Evolutionary conservation across 2,329 filamentous ascomycete genomes (phyloP).

Genomic region (Monosporascus sp.): DNA sequence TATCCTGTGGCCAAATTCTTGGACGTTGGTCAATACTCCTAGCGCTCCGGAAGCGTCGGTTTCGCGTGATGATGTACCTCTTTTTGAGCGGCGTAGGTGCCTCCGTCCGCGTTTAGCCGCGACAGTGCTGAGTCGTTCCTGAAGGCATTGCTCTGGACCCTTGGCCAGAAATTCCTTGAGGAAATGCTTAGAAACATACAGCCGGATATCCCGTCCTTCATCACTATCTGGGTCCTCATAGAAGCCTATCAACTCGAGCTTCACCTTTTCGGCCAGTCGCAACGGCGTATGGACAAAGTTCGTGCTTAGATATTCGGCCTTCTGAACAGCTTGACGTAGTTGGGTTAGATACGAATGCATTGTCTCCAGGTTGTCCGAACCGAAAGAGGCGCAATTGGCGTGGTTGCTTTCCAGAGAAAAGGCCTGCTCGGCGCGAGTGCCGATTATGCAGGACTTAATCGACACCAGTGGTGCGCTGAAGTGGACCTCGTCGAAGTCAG

Average conservation of each 20-base stretch:
- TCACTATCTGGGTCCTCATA: slow-evolving; percentile 47
- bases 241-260: slow-evolving; percentile 54
- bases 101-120: slow-evolving; percentile 17
- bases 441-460: slow-evolving; percentile 48
- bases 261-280: slow-evolving; percentile 46
- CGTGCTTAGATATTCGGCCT: slow-evolving; percentile 30
- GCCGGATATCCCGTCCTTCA: slow-evolving; percentile 34
- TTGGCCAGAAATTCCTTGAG: slow-evolving; percentile 49
- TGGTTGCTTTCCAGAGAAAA: slow-evolving; percentile 51
- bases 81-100: slow-evolving; percentile 3
- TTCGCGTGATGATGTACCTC: slow-evolving; percentile 4
- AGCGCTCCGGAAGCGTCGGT: slow-evolving; percentile 9
- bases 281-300: slow-evolving; percentile 38
- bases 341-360: slow-evolving; percentile 36
- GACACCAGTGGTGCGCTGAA: slow-evolving; percentile 57
- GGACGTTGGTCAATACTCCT: slow-evolving; percentile 23
- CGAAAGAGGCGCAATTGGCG: slow-evolving; percentile 50
- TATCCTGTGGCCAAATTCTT: slow-evolving; percentile 21
- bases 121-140: slow-evolving; percentile 41
- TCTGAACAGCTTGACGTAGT: slow-evolving; percentile 30
- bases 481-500: slow-evolving; percentile 40
- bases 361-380: slow-evolving; percentile 42
- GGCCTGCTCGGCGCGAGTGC: slow-evolving; percentile 45
- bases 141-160: slow-evolving; percentile 50
- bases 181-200: slow-evolving; percentile 47